Evolutionary conservation across 257 asterid species (phyloP).

Genomic region (Plectranthus barbatus): DNA sequence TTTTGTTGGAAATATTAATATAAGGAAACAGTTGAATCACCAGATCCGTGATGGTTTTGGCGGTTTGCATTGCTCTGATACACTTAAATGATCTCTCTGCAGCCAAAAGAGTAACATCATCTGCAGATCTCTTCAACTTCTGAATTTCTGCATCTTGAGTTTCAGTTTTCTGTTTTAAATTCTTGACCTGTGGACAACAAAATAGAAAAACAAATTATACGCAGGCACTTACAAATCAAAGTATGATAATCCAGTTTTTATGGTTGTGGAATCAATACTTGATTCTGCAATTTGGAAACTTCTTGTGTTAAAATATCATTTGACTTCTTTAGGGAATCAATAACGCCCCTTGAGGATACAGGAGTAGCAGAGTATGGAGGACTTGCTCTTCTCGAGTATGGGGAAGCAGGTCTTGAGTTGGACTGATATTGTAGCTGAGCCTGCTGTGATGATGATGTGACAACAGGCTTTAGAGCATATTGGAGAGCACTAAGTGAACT

Average conservation of each 20-base stretch:
- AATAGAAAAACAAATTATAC: neutral
- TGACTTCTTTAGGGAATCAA: slow-evolving; percentile 72
- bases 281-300: slow-evolving; percentile 56
- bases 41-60: slow-evolving; percentile 52
- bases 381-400: slow-evolving; percentile 83
- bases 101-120: slow-evolving; percentile 47
- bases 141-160: slow-evolving; percentile 55
- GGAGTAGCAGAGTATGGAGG: slow-evolving; percentile 79
- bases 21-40: slow-evolving; percentile 27
- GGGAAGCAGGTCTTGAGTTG: slow-evolving; percentile 74
- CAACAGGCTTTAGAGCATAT: slow-evolving; percentile 61
- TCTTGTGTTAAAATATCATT: slow-evolving; percentile 73
- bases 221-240: neutral
- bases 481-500: slow-evolving; percentile 92
- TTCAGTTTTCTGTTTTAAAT: slow-evolving; percentile 57
- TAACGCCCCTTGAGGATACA: slow-evolving; percentile 65
- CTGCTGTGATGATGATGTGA: slow-evolving; percentile 26
- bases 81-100: slow-evolving; percentile 56
- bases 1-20: neutral
- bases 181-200: slow-evolving; percentile 36
- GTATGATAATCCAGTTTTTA: neutral
- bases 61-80: slow-evolving; percentile 39
- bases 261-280: slow-evolving; percentile 32
- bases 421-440: slow-evolving; percentile 39
- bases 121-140: slow-evolving; percentile 45